Base-by-base conservation (phyloP, 805 yeast genomes). In the Starmerella vitae region DNA sequence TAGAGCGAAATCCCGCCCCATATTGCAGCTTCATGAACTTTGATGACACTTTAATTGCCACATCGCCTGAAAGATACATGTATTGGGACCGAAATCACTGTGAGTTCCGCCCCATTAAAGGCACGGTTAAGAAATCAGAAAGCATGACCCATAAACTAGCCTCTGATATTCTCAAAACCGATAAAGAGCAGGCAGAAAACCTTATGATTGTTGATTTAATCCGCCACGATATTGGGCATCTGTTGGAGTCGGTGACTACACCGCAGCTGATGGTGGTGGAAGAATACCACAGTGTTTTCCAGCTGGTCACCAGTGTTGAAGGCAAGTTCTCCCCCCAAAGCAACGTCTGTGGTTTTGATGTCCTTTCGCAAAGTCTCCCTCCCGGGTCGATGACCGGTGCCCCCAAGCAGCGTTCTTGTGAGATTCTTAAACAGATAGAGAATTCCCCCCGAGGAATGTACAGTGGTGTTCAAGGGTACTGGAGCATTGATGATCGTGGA, bases 371-470 rank as follows among this genome's bases (percentile, higher is more conserved):
- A 43, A 74, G 94, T 0, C 63, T 93, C 26, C 98, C 99, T 3
- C 95, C 99, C 0, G 99, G 99, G 0, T 88, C 97, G 1, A 91
- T 91, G 99, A 91, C 99, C 0, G 99, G 99, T 3, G 99, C 99
- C 0, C 99, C 99, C 2, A 91, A 91, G 62, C 80, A 78, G 50
- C 69, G 94, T 43, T 83, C 95, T 0, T 93, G 91, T 5, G 91
- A 88, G 57, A 57, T 93, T 4, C 64, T 91, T 21, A 80, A 77
- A 44, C 54, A 56, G 0, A 57, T 79, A 5, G 91, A 79, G 50
- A 49, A 58, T 9, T 67, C 61, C 13, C 57, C 70, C 27, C 69
- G 97, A 51, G 97, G 97, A 0, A 59, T 88, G 1, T 91, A 91
- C 55, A 81, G 94, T 42, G 99, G 99, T 14, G 91, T 88, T 2